A percentile compares a stretch with the other conserved stretches of the same genome.
phyloP scores from a whole-genome alignment of 108 stramenopile species.

The Fistulifera pelliculosa region DNA sequence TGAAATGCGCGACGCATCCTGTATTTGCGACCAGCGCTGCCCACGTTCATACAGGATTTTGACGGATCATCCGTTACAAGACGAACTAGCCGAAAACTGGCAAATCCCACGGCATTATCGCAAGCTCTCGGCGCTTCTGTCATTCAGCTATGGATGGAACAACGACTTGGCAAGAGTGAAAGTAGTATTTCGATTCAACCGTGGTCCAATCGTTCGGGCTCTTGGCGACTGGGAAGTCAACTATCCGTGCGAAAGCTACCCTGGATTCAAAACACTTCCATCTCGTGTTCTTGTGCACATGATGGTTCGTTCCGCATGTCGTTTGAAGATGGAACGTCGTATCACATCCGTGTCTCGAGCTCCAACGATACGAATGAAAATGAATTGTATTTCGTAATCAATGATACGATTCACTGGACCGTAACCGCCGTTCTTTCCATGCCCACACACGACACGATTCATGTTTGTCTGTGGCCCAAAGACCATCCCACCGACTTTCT shows the following conservation, averaged over 20 bases:
- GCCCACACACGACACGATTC: conserved; percentile 10
- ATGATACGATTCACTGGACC: conserved; percentile 10
- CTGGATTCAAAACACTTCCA: conserved; percentile 2
- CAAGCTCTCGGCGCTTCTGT: conserved; percentile 40
- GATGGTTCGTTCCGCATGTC: conserved; percentile 43
- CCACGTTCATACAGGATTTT: conserved; percentile 81
- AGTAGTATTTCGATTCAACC: conserved; percentile 7
- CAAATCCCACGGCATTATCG: conserved; percentile 10
- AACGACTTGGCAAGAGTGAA: conserved; percentile 14
- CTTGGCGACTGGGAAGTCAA: conserved; percentile 32
- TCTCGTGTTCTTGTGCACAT: conserved; percentile 21
- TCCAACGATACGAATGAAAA: conserved; percentile 6
- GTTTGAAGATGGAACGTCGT: not conserved
- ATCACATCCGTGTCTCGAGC: conserved; percentile 10
- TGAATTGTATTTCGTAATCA: conserved; percentile 8
- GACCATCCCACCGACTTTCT: conserved; percentile 12
- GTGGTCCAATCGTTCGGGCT: conserved; percentile 31
- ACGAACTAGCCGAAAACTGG: conserved; percentile 6
- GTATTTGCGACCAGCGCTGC: conserved; percentile 47
- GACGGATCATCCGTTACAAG: conserved; percentile 39
- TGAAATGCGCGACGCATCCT: conserved; percentile 55
- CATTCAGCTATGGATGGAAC: conserved; percentile 28
- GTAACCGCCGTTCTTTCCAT: conserved; percentile 7
- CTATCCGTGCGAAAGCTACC: conserved; percentile 5
- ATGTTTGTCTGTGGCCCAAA: conserved; percentile 39